These are phyloP conservation scores for Ricinus communis DNA, from an alignment of 345 rosid species.

Conservation along the genomic window DNA sequence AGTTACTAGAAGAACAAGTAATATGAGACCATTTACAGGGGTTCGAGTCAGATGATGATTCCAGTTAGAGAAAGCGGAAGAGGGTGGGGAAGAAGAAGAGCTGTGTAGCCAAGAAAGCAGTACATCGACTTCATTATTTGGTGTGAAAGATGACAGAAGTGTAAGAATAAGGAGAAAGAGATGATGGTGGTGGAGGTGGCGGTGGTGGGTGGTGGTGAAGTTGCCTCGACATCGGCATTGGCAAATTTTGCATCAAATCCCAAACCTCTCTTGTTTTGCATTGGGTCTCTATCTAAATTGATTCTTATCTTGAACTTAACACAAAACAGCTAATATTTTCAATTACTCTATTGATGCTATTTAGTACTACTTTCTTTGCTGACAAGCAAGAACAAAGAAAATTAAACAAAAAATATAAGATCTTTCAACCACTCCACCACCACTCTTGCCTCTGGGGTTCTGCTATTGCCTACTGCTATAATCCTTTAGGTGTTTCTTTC, in stretches of 20 bases:
- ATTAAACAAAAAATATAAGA: slow-evolving; percentile 16
- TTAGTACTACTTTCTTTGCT: no score
- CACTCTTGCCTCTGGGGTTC: slow-evolving; percentile 68
- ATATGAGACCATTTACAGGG: slow-evolving; percentile 88
- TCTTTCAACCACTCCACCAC: slow-evolving; percentile 37
- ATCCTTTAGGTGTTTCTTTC: no score
- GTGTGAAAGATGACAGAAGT: slow-evolving; percentile 21
- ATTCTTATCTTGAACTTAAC: slow-evolving; percentile 28
- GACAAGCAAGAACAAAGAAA: no score
- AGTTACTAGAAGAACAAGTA: slow-evolving; percentile 61
- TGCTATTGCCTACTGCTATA: slow-evolving; percentile 22
- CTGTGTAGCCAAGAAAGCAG: slow-evolving; percentile 69
- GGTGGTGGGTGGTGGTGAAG: slow-evolving; percentile 20
- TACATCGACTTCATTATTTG: slow-evolving; percentile 50
- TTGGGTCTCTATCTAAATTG: slow-evolving; percentile 37
- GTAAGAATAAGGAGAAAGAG: slow-evolving; percentile 19
- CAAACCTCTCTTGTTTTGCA: slow-evolving; percentile 59
- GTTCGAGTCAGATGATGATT: slow-evolving; percentile 49
- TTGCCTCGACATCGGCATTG: slow-evolving; percentile 54
- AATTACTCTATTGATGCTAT: no score
- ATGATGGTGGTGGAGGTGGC: slow-evolving; percentile 22
- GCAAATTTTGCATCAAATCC: no score
- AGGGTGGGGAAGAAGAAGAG: slow-evolving; percentile 38
- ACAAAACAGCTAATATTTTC: no score
- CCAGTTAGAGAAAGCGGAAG: slow-evolving; percentile 56